phyloP scores from a whole-genome alignment of 2,329 filamentous ascomycete genomes.

The Trichophyton mentagrophytes region DNA sequence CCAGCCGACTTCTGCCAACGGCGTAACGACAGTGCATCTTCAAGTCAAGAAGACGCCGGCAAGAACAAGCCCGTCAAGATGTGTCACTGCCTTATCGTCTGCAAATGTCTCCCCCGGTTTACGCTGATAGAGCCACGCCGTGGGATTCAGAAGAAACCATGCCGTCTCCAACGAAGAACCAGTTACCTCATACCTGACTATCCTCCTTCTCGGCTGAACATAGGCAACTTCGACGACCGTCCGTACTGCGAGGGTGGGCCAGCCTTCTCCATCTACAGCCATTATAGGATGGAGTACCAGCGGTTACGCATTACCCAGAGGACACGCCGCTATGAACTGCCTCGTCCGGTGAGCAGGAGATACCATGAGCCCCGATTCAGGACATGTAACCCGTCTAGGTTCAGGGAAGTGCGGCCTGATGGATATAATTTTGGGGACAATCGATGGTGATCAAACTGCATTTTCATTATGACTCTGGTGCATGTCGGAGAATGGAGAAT shows the following conservation, averaged over 20 bases:
- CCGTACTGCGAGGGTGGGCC: conserved; percentile 3
- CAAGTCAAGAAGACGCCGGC: neutral
- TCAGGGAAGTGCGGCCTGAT: conserved; percentile 6
- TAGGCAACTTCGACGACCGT: neutral
- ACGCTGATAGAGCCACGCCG: neutral
- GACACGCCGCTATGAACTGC: neutral
- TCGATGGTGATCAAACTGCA: neutral
- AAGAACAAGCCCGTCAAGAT: neutral
- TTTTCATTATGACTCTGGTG: neutral
- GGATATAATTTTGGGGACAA: conserved; percentile 9
- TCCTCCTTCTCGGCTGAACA: neutral
- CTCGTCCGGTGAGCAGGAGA: neutral
- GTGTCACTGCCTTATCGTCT: neutral
- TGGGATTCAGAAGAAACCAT: neutral
- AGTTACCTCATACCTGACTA: neutral
- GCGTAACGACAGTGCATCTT: neutral
- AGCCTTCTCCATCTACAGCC: conserved; percentile 1
- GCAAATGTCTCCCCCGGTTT: neutral
- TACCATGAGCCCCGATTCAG: neutral
- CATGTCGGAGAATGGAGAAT: neutral
- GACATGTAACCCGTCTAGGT: neutral
- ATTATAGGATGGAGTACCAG: neutral
- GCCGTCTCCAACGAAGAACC: neutral
- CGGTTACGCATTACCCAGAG: neutral
- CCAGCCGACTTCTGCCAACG: neutral